Evolutionary conservation across 495 filamentous ascomycete species (phyloP), one percentile per base, ranked within the genome.

Genomic region (Penicillium ucsense): DNA sequence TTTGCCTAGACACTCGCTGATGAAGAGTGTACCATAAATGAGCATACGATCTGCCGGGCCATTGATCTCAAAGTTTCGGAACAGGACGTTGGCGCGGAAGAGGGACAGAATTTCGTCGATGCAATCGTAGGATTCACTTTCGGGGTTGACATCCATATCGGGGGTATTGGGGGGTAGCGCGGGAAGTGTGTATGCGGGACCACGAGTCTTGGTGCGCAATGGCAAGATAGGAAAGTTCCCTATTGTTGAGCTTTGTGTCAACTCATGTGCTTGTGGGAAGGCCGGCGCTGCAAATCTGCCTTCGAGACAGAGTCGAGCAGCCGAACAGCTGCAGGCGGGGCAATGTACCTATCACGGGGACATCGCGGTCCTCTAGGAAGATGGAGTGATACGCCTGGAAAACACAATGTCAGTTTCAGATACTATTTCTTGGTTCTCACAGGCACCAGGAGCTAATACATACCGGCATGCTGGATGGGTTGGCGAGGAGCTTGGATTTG

Each of bases 61-160:
- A 63, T 94, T 89, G 79, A 97, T 95, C 76, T 96, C 94, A 62
- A 98, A 98, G 76, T 98, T 98, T 55, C 94, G 85, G 76, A 98
- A 98, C 62, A 98, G 83, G 36, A 92, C 96, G 73, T 98, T 97
- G 63, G 94, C 91, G 43, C 92, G 87, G 79, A 96, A 98, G 31
- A 96, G 80, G 3, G 80, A 82, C 41, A 98, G 78, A 31, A 90
- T 83, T 70, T 98, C 92, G 68, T 98, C 92, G 6, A 96, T 76
- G 45, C 89, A 83, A 75, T 98, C 92, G 73, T 97, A 97, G 52
- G 82, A 85, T 62, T 92, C 85, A 64, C 78, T 82, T 60, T 89
- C 84, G 34, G 87, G 80, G 64, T 94, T 83, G 52, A 95, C 81
- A 41, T 82, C 81, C 48, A 80, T 63, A 41, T 85, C 81, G 47